Evolutionary conservation across 2,329 filamentous ascomycete genomes (phyloP), one percentile per base, ranked within the genome.

Genomic region (Waltergamsia citrina): DNA sequence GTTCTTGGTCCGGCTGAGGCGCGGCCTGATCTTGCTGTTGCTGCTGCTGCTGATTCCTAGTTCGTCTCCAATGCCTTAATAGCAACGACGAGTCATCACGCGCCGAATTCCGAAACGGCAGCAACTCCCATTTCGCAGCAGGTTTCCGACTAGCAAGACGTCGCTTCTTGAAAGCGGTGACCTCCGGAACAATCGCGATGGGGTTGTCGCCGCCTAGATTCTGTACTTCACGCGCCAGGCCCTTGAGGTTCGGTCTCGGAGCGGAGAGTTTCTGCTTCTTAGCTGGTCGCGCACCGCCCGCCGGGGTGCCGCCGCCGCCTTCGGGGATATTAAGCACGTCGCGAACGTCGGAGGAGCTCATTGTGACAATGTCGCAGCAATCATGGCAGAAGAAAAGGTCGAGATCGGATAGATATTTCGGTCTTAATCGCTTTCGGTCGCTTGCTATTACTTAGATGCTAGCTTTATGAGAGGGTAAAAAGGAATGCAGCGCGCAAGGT

Each of bases 321-420:
- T 78, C 79, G 32, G 81, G 80, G 53, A 94, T 68, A 57, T 88
- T 85, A 51, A 94, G 77, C 53, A 94, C 85, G 56, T 94, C 86
- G 63, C 84, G 85, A 47, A 93, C 76, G 68, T 94, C 86, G 56
- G 78, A 74, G 42, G 81, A 81, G 40, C 80, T 70, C 79, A 85
- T 85, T 43, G 49, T 66, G 49, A 43, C 43, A 28, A 10, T 9
- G 12, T 14, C 12, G 30, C 20, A 16, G 32, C 16, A 24, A 29
- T 29, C 12, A 12, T 18, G 16, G 28, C 14, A 9, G 6, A 30
- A 16, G 28, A 5, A 7, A n/a, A n/a, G n/a, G n/a, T n/a, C n/a
- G n/a, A n/a, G n/a, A n/a, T n/a, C n/a, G n/a, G n/a, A n/a, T n/a
- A n/a, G n/a, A n/a, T n/a, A n/a, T n/a, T n/a, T n/a, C n/a, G n/a